Conservation (phyloP, 495 filamentous ascomycete species). For the Podospora pseudocomata region DNA sequence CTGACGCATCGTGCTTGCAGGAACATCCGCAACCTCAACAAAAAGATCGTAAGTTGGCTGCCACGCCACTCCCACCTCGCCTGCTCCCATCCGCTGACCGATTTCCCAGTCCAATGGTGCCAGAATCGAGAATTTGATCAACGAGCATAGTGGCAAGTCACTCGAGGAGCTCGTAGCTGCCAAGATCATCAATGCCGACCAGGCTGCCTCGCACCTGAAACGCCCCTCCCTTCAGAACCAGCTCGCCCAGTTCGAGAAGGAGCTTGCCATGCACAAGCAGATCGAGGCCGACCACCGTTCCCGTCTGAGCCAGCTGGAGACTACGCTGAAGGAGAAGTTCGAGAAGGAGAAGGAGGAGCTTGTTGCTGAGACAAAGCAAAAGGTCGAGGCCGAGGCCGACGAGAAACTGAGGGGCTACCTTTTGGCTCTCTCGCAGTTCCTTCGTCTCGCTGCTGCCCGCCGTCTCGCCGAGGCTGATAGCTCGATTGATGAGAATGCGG, state of each 20-base stretch:
- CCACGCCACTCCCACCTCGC: not conserved
- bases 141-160: constrained; percentile 67
- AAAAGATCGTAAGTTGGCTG: constrained; percentile 71
- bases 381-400: constrained; percentile 54
- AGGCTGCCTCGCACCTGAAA: constrained; percentile 83
- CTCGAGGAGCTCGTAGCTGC: constrained; percentile 78
- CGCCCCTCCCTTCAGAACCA: constrained; percentile 80
- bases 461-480: constrained; percentile 62
- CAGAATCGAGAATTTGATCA: constrained; percentile 74
- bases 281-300: constrained; percentile 74
- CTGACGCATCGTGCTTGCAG: constrained; percentile 42
- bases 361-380: constrained; percentile 49
- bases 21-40: constrained; percentile 77
- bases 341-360: constrained; percentile 65
- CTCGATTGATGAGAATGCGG: constrained; percentile 66
- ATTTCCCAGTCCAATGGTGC: constrained; percentile 61
- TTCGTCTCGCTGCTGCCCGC: constrained; percentile 71
- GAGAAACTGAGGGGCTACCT: constrained; percentile 54
- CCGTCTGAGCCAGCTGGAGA: constrained; percentile 63
- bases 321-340: constrained; percentile 65
- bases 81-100: constrained; percentile 21
- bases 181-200: constrained; percentile 88
- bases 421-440: constrained; percentile 70
- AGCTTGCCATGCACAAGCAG: constrained; percentile 78
- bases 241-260: constrained; percentile 73